Evolutionary conservation across 768 basidiomycete species (phyloP), one percentile per base, ranked within the genome.

Genomic region (Russula brevipes): DNA sequence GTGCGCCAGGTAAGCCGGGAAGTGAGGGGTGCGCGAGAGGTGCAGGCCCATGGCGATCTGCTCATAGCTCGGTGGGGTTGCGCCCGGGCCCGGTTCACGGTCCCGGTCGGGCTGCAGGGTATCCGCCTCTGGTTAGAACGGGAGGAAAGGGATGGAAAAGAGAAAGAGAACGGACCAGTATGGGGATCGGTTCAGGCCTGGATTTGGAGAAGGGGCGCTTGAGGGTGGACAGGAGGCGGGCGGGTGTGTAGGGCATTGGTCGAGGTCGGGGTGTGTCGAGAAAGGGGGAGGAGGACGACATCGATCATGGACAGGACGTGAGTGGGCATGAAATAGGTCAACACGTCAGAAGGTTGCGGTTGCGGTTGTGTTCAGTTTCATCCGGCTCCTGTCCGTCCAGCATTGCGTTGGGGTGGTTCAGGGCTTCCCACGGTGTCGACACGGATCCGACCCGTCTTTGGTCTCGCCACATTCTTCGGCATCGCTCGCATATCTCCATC

Each of bases 1-100:
- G 66, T 55, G 67, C 7, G 64, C 49, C 45, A 60, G 64, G 54
- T 67, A 71, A 9, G 81, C 78, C 47, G 84, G 80, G 35, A 89
- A 74, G 71, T 89, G 88, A 4, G 88, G 88, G 1, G 88, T 90
- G 42, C 86, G 83, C 6, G 88, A 89, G 36, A 87, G 76, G 72
- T 90, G 88, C 30, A 90, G 78, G 19, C 88, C 88, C 87, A 90
- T 89, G 14, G 86, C 85, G 64, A 90, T 90, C 74, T 90, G 88
- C 69, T 87, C 84, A 45, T 88, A 80, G 52, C 84, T 86, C 1
- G 88, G 88, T 16, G 81, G 83, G 24, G 76, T 70, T 31, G 76
- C 61, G 33, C 77, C 66, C 35, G 79, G 72, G 64, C 79, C 77
- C 53, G 71, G 71, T 63, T 75, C 69, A 63, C 75, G 80, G 56